Base-by-base conservation (phyloP, 768 basidiomycete species). In the Lactarius vividus region DNA sequence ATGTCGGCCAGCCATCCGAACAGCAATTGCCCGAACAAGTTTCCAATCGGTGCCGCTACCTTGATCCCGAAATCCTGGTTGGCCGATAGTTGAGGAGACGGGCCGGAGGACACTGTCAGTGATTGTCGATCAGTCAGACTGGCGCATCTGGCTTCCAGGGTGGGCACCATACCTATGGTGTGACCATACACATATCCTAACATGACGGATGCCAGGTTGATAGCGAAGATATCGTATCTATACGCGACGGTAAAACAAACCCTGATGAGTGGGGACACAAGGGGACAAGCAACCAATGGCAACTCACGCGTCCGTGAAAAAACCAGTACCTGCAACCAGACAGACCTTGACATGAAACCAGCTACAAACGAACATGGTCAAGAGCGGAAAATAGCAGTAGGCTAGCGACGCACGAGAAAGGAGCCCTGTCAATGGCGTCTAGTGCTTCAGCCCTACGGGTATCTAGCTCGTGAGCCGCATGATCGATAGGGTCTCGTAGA, bases 221-320 rank as follows among this genome's bases (percentile, higher is more conserved):
- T 96, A 6, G 92, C 90, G 72, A 95, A 97, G 60, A 96, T 88
- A 68, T 94, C 92, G 72, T 92, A 92, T 61, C n/a, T n/a, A n/a
- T n/a, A n/a, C n/a, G n/a, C n/a, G n/a, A n/a, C 13, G 33, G 33
- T 33, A 10, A 33, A 7, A 33, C 33, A 33, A 10, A 33, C 33
- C 1, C 33, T 8, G 33, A 9, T 33, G 9, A 33, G 33, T 33
- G 33, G 33, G 33, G 39, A 37, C 10, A 28, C 31, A 13, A 26
- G 26, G 40, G 13, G 29, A 52, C 3, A 0, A 33, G 23, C 20
- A 37, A 42, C 3, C 0, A 26, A 49, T 15, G n/a, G 8, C 3
- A 2, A 75, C 83, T 70, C 70, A 87, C 84, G 88, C 86, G 77
- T 92, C 92, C 57, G 93, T 94, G 81, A 94, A 96, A 83, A 96